A percentile compares a stretch with the other conserved stretches of the same genome.
These are phyloP conservation scores for Evernia prunastri DNA, from an alignment of 495 filamentous ascomycete genomes.

Conservation along the genomic window DNA sequence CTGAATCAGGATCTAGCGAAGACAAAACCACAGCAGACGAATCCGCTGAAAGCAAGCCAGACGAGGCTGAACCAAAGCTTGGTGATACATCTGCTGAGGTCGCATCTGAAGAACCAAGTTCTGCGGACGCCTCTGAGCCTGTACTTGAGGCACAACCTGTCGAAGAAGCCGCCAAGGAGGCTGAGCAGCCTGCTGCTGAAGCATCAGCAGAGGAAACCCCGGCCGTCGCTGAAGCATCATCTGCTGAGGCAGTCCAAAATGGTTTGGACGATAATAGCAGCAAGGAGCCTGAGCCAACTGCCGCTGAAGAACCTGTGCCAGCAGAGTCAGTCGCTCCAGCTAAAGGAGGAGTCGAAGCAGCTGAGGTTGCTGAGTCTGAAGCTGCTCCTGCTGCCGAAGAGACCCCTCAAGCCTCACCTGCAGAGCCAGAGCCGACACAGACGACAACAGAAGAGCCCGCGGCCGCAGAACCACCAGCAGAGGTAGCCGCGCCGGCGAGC, in stretches of 20 bases:
- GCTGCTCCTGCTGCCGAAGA: slow-evolving; percentile 7
- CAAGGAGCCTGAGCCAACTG: neutral
- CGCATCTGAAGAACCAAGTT: slow-evolving; percentile 1
- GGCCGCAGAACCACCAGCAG: neutral
- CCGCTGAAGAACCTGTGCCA: slow-evolving; percentile 6
- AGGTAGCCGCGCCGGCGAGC: neutral
- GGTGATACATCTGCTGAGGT: slow-evolving; percentile 2
- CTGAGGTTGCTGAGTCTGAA: slow-evolving; percentile 3
- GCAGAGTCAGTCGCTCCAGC: neutral
- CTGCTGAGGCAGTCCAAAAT: slow-evolving; percentile 2
- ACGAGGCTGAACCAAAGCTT: neutral
- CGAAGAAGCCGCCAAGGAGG: slow-evolving; percentile 36
- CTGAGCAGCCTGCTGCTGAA: slow-evolving; percentile 30
- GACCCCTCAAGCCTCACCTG: neutral
- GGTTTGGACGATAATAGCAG: neutral
- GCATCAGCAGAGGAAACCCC: slow-evolving; percentile 18
- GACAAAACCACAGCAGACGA: neutral
- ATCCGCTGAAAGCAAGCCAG: neutral
- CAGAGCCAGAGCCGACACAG: neutral
- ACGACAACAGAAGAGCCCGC: slow-evolving; percentile 3
- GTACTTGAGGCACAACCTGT: slow-evolving; percentile 1
- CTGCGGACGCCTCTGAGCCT: slow-evolving; percentile 2
- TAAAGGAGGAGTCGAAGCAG: neutral
- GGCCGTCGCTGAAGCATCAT: slow-evolving; percentile 3
- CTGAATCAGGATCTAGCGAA: neutral